Evolutionary conservation across 1,139 yeast species (phyloP), one percentile per base, ranked within the genome.

Genomic region (Trichomonascaceae sp.): DNA sequence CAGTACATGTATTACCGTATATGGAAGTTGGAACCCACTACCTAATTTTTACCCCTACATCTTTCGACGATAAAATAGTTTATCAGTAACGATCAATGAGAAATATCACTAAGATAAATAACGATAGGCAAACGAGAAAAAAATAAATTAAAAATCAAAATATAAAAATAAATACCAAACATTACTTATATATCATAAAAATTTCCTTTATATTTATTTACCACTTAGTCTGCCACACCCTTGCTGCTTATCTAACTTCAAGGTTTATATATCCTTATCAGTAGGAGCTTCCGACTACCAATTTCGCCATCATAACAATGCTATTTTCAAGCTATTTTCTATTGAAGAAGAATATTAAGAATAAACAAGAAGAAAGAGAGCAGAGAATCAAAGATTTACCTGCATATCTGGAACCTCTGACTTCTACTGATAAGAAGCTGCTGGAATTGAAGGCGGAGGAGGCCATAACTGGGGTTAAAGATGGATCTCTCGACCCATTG

Each of bases 331-430:
- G 52, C 32, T 50, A 45, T 45, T 53, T 49, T 39, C 17, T 41
- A 18, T 49, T 49, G 38, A 53, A 59, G 32, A 48, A 46, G 30
- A 56, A 51, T 27, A 50, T 66, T 32, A 55, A 57, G 27, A 65
- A 61, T 19, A 73, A 73, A 60, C 70, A 63, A 43, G 58, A 61
- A 44, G 71, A 73, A 56, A 67, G 74, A 18, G 62, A 61, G 45
- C 65, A 63, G 47, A 64, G 72, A n/a, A 67, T 73, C 52, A 65
- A 61, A 20, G 68, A 58, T 18, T 66, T 72, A 47, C 64, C 67
- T 19, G 68, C 63, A 32, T 73, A 69, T 57, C 58, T 61, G 19
- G 58, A 60, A 45, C 73, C 76, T 2, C 52, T 73, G 53, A 67
- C 75, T 32, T 43, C 57, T 3, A 53, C 55, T 13, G 77, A 74